Percentiles rank a stretch among this genome's conserved stretches.
These are phyloP conservation scores for Didymella glomerata DNA, from an alignment of 2,329 filamentous ascomycete species.

Conservation along the genomic window DNA sequence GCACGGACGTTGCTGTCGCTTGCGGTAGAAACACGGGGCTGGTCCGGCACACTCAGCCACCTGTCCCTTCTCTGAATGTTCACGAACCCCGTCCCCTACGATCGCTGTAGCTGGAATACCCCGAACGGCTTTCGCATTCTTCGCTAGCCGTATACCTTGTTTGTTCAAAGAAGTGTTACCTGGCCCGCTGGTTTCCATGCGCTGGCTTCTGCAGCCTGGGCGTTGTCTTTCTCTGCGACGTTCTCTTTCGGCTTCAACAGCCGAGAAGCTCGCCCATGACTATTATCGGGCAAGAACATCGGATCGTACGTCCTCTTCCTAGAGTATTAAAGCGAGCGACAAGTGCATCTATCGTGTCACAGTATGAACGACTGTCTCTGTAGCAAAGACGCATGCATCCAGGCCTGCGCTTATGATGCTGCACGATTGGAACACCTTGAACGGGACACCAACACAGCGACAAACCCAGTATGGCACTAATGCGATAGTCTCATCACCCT, in stretches of 20 bases:
- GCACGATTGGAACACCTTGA: neutral
- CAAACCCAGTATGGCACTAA: neutral
- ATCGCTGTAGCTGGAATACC: neutral
- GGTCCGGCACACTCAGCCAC: neutral
- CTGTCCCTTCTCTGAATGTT: neutral
- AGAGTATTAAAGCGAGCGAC: neutral
- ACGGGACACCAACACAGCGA: neutral
- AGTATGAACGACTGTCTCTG: neutral
- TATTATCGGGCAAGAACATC: too few relatives aligned
- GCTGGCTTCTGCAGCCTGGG: too few relatives aligned
- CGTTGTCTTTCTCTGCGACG: too few relatives aligned
- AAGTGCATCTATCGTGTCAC: neutral
- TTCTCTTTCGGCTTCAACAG: too few relatives aligned
- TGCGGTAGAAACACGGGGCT: neutral
- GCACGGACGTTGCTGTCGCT: neutral
- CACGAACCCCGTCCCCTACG: neutral
- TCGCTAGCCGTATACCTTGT: too few relatives aligned
- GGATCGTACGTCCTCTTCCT: neutral
- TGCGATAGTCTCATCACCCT: neutral
- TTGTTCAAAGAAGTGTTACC: too few relatives aligned
- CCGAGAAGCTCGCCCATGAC: too few relatives aligned
- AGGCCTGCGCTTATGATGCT: neutral
- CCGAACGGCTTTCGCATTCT: too few relatives aligned
- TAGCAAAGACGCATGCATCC: neutral
- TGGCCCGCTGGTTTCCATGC: too few relatives aligned